Conservation (phyloP, 2,329 filamentous ascomycete genomes). For the Ustulina deusta region DNA sequence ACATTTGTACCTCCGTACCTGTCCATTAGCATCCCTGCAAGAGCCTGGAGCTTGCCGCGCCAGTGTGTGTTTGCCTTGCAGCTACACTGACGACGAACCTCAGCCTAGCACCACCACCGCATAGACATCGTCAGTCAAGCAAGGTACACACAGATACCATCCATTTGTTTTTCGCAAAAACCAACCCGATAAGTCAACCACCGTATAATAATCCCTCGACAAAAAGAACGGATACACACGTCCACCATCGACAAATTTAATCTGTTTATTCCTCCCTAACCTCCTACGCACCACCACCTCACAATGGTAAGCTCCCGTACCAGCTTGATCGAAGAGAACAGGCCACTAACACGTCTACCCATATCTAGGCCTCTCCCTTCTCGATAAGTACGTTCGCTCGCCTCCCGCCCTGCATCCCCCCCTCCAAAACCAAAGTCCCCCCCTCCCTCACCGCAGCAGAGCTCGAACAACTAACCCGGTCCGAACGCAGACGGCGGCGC, state of each 20-base stretch:
- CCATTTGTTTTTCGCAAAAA: constrained; percentile 9
- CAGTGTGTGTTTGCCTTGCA: constrained; percentile 46
- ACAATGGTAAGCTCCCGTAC: constrained; percentile 52
- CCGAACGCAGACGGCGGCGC: constrained; percentile 78
- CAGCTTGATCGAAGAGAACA: constrained; percentile 37
- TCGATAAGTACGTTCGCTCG: constrained; percentile 80
- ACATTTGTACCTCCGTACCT: too few relatives aligned
- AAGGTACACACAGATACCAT: constrained; percentile 9
- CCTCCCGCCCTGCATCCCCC: constrained; percentile 4
- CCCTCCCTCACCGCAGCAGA: constrained; percentile 1
- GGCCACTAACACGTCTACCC: constrained; percentile 43
- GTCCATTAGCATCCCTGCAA: constrained; percentile 21
- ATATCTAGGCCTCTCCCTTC: constrained; percentile 86
- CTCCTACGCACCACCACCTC: constrained; percentile 31
- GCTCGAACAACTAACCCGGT: constrained; percentile 20
- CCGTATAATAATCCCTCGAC: constrained; percentile 1
- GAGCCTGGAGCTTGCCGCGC: constrained; percentile 43
- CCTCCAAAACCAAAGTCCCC: constrained; percentile 21
- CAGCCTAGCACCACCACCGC: constrained; percentile 24
- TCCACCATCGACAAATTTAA: not conserved
- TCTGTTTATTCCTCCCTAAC: not conserved
- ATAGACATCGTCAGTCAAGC: constrained; percentile 42
- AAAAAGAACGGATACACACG: constrained; percentile 1
- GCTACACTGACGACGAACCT: constrained; percentile 28
- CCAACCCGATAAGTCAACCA: not conserved